Percentiles rank a stretch among this genome's conserved stretches.
phyloP scores from a whole-genome alignment of 164 flowering plant genomes.

The Sextonia rubra region DNA sequence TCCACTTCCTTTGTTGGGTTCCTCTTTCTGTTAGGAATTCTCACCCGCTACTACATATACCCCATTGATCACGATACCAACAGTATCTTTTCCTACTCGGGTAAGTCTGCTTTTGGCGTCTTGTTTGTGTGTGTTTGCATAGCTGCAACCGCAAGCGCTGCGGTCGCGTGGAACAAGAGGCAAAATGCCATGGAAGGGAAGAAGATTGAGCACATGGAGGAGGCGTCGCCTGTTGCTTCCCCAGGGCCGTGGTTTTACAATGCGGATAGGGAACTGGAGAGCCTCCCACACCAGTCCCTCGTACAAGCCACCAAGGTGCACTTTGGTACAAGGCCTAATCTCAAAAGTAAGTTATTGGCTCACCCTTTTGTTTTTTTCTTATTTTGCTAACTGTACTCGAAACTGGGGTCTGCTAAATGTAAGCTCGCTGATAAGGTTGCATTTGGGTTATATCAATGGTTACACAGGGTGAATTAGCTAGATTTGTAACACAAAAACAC shows the following conservation, averaged over 20 bases:
- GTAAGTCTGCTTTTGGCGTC: conserved; percentile 31
- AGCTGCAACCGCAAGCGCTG: conserved; percentile 36
- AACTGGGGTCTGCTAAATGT: no score
- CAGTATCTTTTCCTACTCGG: conserved; percentile 26
- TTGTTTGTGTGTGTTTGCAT: conserved; percentile 44
- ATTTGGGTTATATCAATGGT: no score
- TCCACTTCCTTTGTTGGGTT: conserved; percentile 61
- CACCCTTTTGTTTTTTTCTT: no score
- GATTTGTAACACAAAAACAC: no score
- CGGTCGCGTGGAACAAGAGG: conserved; percentile 57
- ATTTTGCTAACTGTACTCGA: no score
- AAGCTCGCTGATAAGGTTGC: no score
- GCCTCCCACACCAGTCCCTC: conserved; percentile 52
- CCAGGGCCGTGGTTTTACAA: conserved; percentile 8
- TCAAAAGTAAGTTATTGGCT: conserved; percentile 28
- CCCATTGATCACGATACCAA: conserved; percentile 58
- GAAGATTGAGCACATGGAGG: conserved; percentile 38
- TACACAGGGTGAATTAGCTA: no score
- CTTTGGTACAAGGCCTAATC: conserved; percentile 63
- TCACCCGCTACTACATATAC: conserved; percentile 51
- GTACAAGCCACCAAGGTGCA: conserved; percentile 49
- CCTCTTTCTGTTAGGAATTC: conserved; percentile 46
- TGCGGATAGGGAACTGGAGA: conserved; percentile 55
- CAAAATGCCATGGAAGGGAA: conserved; percentile 31
- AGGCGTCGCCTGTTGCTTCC: conserved; percentile 8